Evolutionary conservation across 805 yeast genomes (phyloP).

Genomic region (Limtongia smithiae): DNA sequence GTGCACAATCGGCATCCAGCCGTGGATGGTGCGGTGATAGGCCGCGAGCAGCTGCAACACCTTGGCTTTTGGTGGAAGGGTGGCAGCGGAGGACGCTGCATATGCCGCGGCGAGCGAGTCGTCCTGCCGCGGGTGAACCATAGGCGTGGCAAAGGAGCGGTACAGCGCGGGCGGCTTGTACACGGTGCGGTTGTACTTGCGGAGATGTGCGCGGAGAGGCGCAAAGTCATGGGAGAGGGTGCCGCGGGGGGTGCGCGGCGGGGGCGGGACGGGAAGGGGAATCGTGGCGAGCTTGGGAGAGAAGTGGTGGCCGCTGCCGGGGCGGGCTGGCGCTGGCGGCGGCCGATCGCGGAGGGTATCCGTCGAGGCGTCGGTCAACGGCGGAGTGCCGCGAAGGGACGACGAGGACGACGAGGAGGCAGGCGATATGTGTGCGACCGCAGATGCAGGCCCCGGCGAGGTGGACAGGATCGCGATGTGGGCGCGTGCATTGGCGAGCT

Average conservation of each 20-base stretch:
- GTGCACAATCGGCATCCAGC: slow-evolving; percentile 33
- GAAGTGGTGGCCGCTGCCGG: slow-evolving; percentile 1
- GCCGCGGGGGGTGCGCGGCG: slow-evolving; percentile 3
- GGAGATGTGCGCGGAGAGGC: slow-evolving; percentile 8
- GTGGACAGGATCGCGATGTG: slow-evolving; percentile 22
- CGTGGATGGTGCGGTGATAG: slow-evolving; percentile 29
- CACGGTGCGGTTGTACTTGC: slow-evolving; percentile 16
- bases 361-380: slow-evolving; percentile 3
- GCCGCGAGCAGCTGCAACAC: slow-evolving; percentile 24
- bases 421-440: neutral
- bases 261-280: slow-evolving; percentile 2
- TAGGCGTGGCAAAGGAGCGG: slow-evolving; percentile 3
- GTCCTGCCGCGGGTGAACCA: neutral
- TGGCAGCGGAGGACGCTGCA: slow-evolving; percentile 1
- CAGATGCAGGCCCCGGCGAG: neutral
- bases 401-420: neutral
- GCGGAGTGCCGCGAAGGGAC: neutral
- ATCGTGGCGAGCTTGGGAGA: slow-evolving; percentile 5
- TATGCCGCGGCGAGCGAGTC: neutral
- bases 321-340: slow-evolving; percentile 3
- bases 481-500: slow-evolving; percentile 22
- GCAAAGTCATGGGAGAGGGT: slow-evolving; percentile 12
- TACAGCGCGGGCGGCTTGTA: slow-evolving; percentile 25
- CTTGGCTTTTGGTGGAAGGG: slow-evolving; percentile 25
- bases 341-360: neutral